Percentiles rank a stretch among this genome's conserved stretches.
Evolutionary conservation across 805 yeast species (phyloP).

Genomic region (Komagataella pastoris): DNA sequence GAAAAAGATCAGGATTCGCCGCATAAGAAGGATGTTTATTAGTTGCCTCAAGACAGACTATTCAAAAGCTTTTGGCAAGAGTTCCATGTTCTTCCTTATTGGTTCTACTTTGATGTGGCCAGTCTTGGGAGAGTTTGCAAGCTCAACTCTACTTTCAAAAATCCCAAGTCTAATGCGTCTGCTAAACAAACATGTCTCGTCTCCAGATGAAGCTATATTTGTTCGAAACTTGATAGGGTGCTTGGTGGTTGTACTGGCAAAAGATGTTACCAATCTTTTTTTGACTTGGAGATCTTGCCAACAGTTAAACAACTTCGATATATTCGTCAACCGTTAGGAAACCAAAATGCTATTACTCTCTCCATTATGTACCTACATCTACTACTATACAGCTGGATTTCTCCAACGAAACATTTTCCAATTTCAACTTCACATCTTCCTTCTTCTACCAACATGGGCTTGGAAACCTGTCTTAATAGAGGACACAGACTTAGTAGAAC

Average conservation of each 20-base stretch:
- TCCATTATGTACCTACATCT: background rate
- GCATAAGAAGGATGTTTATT: slow-evolving; percentile 13
- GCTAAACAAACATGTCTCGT: slow-evolving; percentile 10
- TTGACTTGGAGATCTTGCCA: slow-evolving; percentile 17
- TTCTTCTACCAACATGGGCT: slow-evolving; percentile 90
- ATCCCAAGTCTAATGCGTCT: slow-evolving; percentile 10
- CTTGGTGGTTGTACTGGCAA: slow-evolving; percentile 12
- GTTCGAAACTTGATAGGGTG: slow-evolving; percentile 22
- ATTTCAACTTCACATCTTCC: slow-evolving; percentile 26
- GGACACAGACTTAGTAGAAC: slow-evolving; percentile 91
- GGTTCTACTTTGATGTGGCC: slow-evolving; percentile 22
- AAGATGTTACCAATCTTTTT: slow-evolving; percentile 19
- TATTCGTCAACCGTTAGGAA: background rate
- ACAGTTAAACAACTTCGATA: slow-evolving; percentile 11
- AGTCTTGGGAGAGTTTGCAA: slow-evolving; percentile 12
- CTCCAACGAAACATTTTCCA: background rate
- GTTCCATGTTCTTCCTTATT: slow-evolving; percentile 7
- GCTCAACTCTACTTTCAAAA: slow-evolving; percentile 9
- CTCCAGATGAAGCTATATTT: slow-evolving; percentile 24
- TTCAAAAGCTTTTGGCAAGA: slow-evolving; percentile 10
- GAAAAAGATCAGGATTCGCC: background rate
- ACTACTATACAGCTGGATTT: background rate
- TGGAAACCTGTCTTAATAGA: slow-evolving; percentile 99
- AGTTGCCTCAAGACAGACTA: slow-evolving; percentile 16
- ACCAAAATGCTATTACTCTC: background rate